A percentile compares a stretch with the other conserved stretches of the same genome.
Conservation (phyloP, 805 yeast genomes). For the Sungouiozyma ichnusensis region DNA sequence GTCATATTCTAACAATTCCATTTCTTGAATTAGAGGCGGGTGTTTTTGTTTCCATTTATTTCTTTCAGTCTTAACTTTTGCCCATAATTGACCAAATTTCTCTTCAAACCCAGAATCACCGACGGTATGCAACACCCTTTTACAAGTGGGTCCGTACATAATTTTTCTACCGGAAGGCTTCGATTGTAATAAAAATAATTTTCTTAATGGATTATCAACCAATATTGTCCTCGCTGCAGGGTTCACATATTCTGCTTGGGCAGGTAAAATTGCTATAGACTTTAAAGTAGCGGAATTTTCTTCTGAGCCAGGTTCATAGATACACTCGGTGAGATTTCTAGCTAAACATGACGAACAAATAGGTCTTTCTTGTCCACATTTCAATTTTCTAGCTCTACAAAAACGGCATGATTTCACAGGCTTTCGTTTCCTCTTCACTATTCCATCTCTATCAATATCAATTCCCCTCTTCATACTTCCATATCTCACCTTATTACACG, state of each 20-base stretch:
- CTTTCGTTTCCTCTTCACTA: slow-evolving; percentile 11
- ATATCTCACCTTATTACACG: too few species aligned
- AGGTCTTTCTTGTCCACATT: slow-evolving; percentile 23
- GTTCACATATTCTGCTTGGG: neutral
- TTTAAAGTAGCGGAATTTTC: neutral
- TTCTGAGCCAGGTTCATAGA: slow-evolving; percentile 5
- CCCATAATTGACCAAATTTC: slow-evolving; percentile 17
- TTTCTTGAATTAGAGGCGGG: slow-evolving; percentile 11
- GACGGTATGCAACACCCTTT: slow-evolving; percentile 11
- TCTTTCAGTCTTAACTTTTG: slow-evolving; percentile 19
- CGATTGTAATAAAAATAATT: slow-evolving; percentile 9
- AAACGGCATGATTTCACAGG: slow-evolving; percentile 22
- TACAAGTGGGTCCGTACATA: slow-evolving; percentile 26
- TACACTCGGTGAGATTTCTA: slow-evolving; percentile 12
- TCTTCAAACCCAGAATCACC: slow-evolving; percentile 12
- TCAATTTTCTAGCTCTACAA: slow-evolving; percentile 22
- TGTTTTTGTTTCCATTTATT: slow-evolving; percentile 13
- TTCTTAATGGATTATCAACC: slow-evolving; percentile 7
- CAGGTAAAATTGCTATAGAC: neutral
- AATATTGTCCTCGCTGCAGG: neutral
- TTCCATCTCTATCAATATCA: neutral
- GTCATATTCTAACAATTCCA: slow-evolving; percentile 7
- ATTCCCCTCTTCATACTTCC: neutral
- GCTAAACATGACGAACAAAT: slow-evolving; percentile 20
- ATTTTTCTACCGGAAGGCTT: slow-evolving; percentile 17